Base-by-base conservation (phyloP, 73 alveolate species). In the Paramecium tetraurelia region DNA sequence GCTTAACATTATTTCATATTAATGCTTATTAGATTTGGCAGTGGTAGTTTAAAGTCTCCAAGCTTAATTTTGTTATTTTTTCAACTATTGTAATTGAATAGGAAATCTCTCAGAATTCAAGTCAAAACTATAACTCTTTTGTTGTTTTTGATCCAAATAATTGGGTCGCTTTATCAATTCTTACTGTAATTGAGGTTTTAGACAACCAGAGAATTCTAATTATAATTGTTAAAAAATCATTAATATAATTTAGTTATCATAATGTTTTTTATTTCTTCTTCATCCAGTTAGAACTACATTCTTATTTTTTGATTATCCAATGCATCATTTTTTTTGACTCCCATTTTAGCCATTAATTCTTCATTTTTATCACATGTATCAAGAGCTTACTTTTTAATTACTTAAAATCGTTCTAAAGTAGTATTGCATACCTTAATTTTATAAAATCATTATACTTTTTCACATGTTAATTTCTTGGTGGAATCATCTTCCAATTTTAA, bases 291-390 rank as follows among this genome's bases (percentile, higher is more conserved):
- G 43, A 80, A 80, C 16, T 80, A 43, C 46, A 31, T 22, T 80
- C 75, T 80, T 44, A 80, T 80, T 80, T 80, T 80, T 27, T 44
- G 21, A 80, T 80, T 80, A 80, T 80, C 90, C 27, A 40, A 46
- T 0, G 76, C 43, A 44, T 80, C 90, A 43, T 46, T 80, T 46
- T 80, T 80, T 63, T 80, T 80, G 0, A 80, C 90, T 5, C 90
- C 90, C 90, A 80, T 80, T 44, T 80, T 80, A 33, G 46, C 31
- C 72, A 80, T 41, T 63, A 80, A 80, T 80, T 80, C 90, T 11
- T 80, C 90, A 44, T 80, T 80, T 48, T 80, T 80, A 80, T 80
- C 90, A 80, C 90, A 80, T 18, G 90, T 48, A 14, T 80, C 90
- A 8, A 80, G 21, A 3, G 90, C 90, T 48, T 80, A 44, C 18